A percentile compares a stretch with the other conserved stretches of the same genome.
phyloP scores from a whole-genome alignment of 1,284 basidiomycete species.

The Rhodotorula mucilaginosa region DNA sequence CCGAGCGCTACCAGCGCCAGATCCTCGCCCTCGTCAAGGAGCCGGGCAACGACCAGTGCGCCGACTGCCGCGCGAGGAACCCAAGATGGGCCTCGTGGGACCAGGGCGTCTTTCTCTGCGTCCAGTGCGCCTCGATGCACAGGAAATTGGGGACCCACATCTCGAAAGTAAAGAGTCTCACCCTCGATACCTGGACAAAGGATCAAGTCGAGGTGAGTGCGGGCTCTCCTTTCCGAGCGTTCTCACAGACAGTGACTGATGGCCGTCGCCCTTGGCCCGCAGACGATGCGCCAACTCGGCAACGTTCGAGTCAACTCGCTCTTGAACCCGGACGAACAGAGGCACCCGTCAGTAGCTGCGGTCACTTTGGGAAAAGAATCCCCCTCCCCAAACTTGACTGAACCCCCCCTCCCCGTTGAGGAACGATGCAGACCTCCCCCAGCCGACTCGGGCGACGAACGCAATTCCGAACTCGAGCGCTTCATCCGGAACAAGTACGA shows the following conservation, averaged over 20 bases:
- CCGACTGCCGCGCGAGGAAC: slow-evolving; percentile 46
- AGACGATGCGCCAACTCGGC: slow-evolving; percentile 47
- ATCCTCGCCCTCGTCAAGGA: slow-evolving; percentile 46
- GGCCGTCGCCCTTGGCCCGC: not conserved
- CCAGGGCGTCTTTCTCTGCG: slow-evolving; percentile 43
- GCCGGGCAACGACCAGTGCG: slow-evolving; percentile 48
- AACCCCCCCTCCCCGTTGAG: not conserved
- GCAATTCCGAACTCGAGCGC: slow-evolving; percentile 48
- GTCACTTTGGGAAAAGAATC: too few relatives aligned
- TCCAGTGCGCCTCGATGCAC: slow-evolving; percentile 48
- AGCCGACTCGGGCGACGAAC: slow-evolving; percentile 47
- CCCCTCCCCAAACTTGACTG: not conserved
- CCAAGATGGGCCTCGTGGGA: slow-evolving; percentile 49
- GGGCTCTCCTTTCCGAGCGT: not conserved
- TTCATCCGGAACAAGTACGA: slow-evolving; percentile 51
- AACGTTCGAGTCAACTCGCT: slow-evolving; percentile 46
- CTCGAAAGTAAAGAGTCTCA: slow-evolving; percentile 49
- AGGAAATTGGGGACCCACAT: slow-evolving; percentile 50
- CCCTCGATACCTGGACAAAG: slow-evolving; percentile 49
- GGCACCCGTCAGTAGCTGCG: slow-evolving; percentile 37
- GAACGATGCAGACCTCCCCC: slow-evolving; percentile 45
- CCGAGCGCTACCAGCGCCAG: slow-evolving; percentile 42
- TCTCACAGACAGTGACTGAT: not conserved
- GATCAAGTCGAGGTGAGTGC: slow-evolving; percentile 47
- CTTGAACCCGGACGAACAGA: slow-evolving; percentile 47